phyloP scores from a whole-genome alignment of 306 rosid species.

The Aeschynomene evenia region DNA sequence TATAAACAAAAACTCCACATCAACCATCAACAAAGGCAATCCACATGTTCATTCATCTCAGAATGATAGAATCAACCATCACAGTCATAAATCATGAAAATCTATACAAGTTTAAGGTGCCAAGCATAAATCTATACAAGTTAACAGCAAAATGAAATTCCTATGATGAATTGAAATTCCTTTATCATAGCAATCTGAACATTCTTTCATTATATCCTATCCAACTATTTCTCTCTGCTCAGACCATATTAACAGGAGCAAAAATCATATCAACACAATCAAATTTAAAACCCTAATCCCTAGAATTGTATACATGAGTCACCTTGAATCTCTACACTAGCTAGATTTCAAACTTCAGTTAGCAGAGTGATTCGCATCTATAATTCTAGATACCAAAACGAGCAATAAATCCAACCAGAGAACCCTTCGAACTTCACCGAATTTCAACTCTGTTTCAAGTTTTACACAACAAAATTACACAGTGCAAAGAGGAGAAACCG shows the following conservation, averaged over 20 bases:
- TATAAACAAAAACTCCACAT: constrained; percentile 23
- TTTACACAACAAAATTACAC: background rate
- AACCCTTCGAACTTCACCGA: background rate
- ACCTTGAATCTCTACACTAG: too few species aligned
- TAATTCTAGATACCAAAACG: too few species aligned
- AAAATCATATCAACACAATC: background rate
- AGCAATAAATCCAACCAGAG: too few species aligned
- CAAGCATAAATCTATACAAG: too few species aligned
- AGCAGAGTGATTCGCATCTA: too few species aligned
- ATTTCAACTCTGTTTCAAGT: background rate
- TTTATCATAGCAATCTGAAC: background rate
- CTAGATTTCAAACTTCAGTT: too few species aligned
- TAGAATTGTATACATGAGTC: too few species aligned
- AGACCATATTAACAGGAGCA: too few species aligned
- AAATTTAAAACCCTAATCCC: background rate
- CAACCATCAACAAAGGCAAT: background rate
- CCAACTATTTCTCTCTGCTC: background rate
- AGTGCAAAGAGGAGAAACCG: too few species aligned
- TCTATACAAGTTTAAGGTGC: too few species aligned
- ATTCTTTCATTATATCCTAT: background rate
- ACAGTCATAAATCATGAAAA: background rate
- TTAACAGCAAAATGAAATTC: background rate
- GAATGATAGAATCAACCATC: background rate
- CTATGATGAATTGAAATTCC: too few species aligned
- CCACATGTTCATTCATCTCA: background rate